Base-by-base conservation (phyloP, 805 yeast genomes). In the Kuraishia hungarica region DNA sequence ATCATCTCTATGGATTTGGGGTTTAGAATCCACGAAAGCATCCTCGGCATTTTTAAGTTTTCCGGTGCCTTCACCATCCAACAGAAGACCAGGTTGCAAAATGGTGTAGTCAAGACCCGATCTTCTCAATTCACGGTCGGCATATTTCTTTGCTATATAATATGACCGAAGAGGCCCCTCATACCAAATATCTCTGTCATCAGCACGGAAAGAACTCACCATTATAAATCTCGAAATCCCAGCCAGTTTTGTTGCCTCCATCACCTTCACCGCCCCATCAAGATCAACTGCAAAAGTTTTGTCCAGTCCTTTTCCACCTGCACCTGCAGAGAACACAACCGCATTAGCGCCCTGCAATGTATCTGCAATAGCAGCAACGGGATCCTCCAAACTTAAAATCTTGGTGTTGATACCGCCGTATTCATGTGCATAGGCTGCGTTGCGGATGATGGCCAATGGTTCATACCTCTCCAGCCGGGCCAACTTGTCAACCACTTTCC, bases 311-410 rank as follows among this genome's bases (percentile, higher is more conserved):
- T 76, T 77, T 1, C 87, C 87, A 20, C 81, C 84, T 2, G 86
- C 81, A 8, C 88, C 88, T 0, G 86, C 87, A 47, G 79, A 68
- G 70, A 82, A 81, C 0, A 84, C 80, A 3, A 83, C 81, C 8
- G 82, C 82, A 59, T 80, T 81, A 43, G 71, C 73, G 2, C 82
- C 84, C 48, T 67, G 64, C 39, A 83, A 61, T 0, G 67, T 69
- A 1, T 62, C 58, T 0, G 73, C 67, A 35, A 82, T 63, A 2
- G 72, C 67, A 1, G 58, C 60, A 2, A 71, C 70, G 1, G 68
- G 59, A 7, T 71, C 70, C 39, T 73, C 73, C 51, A 79, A 64
- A 43, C 74, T 68, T 23, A 79, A 72, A 13, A 72, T 65, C 13
- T 68, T 60, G 3, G 79, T 70, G 2, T 68, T 62, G 7, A 73